Conservation (phyloP, 2,329 filamentous ascomycete species). For the Penicillium sp. region DNA sequence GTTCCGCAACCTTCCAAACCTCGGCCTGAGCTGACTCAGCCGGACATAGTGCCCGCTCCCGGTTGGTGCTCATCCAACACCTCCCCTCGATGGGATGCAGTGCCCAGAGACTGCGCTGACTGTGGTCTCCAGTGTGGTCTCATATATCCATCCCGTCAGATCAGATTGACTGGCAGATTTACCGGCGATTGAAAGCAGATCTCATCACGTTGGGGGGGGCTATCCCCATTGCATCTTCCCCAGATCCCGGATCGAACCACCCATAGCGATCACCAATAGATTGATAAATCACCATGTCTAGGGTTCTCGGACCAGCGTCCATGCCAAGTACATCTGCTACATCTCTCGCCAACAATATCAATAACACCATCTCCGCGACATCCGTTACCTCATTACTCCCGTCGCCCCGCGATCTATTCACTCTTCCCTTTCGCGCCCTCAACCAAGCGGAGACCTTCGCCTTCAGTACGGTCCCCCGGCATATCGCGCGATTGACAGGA, state of each 20-base stretch:
- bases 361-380: slow-evolving; percentile 22
- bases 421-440: slow-evolving; percentile 41
- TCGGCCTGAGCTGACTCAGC: slow-evolving; percentile 21
- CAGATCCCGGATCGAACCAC: slow-evolving; percentile 14
- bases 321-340: slow-evolving; percentile 26
- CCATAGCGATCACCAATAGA: slow-evolving; percentile 19
- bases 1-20: not conserved
- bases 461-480: slow-evolving; percentile 38
- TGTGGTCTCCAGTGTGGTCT: slow-evolving; percentile 4
- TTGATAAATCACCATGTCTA: slow-evolving; percentile 28
- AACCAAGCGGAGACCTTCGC: slow-evolving; percentile 40
- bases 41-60: slow-evolving; percentile 13
- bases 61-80: slow-evolving; percentile 5
- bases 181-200: not conserved
- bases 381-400: slow-evolving; percentile 26
- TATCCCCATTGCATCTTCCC: slow-evolving; percentile 21
- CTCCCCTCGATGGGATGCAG: slow-evolving; percentile 13
- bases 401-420: slow-evolving; percentile 36
- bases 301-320: slow-evolving; percentile 19
- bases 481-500: slow-evolving; percentile 33
- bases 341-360: slow-evolving; percentile 24
- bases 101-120: slow-evolving; percentile 19
- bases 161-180: not conserved
- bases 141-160: not conserved
- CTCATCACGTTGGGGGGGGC: slow-evolving; percentile 18